Evolutionary conservation across 345 rosid species (phyloP), one percentile per base, ranked within the genome.

Genomic region (Brassica juncea): DNA sequence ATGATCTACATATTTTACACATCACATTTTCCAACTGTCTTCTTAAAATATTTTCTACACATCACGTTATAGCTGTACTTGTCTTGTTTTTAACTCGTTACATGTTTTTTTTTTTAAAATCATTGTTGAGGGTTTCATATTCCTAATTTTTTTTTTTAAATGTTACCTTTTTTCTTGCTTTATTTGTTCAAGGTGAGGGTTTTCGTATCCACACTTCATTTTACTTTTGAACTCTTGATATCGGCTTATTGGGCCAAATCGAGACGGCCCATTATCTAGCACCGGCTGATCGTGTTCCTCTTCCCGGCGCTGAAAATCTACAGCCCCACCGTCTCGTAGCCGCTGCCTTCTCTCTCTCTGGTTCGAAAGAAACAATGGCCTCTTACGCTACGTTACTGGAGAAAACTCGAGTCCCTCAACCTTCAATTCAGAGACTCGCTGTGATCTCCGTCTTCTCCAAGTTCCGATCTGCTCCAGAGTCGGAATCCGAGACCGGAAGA

Each of bases 391-490:
- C 87, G 6, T 79, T 92, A 32, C 93, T 92, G 1, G 94, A 89
- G 83, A 92, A 83, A 82, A 89, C 90, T 49, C 83, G 93, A 52
- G 88, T 84, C 0, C 93, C 91, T 1, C 98, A 92, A 81, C 97
- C 97, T 16, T 89, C 97, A 9, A 86, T 94, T 64, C 95, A 94
- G 77, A 88, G 84, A 74, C 81, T 87, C 81, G 94, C 97, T 0
- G 97, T 91, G 15, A 80, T 84, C 68, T 88, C 97, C 30, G 77
- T 94, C 70, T 92, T 92, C 88, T 87, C 94, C 63, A 94, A 91
- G 86, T 83, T 94, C 42, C 89, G 94, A 57, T 85, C 93, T 14
- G 85, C 89, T 19, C 90, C 96, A 7, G 55, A 67, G 19, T 81
- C 91, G 44, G 92, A 89, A 8, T 89, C 97, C 7, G 89, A 72